phyloP scores from a whole-genome alignment of 2,329 filamentous ascomycete genomes.

The Botryosphaeria dothidea region DNA sequence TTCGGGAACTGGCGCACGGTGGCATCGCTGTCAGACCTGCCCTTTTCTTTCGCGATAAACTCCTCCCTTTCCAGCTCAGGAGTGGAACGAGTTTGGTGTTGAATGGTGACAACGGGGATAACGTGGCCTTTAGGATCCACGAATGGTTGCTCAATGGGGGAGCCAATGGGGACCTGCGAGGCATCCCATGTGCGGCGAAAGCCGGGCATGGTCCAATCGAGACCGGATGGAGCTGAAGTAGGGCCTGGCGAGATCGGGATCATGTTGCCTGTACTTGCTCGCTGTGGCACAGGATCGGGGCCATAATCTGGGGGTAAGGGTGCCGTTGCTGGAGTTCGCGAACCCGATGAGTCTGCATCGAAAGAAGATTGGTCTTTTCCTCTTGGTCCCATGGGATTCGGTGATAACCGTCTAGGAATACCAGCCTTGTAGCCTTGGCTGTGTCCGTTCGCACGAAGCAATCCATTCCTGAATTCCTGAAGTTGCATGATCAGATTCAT shows the following conservation, averaged over 20 bases:
- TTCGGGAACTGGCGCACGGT: slow-evolving; percentile 19
- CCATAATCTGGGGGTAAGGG: slow-evolving; percentile 50
- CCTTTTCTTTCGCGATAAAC: slow-evolving; percentile 1
- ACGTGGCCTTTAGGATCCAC: slow-evolving; percentile 40
- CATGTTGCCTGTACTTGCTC: slow-evolving; percentile 46
- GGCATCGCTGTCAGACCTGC: slow-evolving; percentile 15
- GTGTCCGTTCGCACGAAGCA: slow-evolving; percentile 36
- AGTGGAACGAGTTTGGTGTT: slow-evolving; percentile 5
- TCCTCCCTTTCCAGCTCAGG: slow-evolving; percentile 1
- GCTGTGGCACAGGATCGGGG: slow-evolving; percentile 50
- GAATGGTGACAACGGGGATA: slow-evolving; percentile 33
- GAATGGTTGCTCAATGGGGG: slow-evolving; percentile 28
- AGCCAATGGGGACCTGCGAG: slow-evolving; percentile 26
- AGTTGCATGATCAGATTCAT: slow-evolving; percentile 91
- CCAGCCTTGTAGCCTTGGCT: slow-evolving; percentile 32
- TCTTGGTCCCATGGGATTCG: slow-evolving; percentile 27
- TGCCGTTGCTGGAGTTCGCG: slow-evolving; percentile 39
- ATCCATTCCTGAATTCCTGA: slow-evolving; percentile 69
- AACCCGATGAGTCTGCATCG: slow-evolving; percentile 33
- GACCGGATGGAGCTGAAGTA: slow-evolving; percentile 39
- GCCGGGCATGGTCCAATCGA: slow-evolving; percentile 32
- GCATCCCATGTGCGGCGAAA: slow-evolving; percentile 44
- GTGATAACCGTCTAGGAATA: slow-evolving; percentile 24
- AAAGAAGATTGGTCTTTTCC: slow-evolving; percentile 32
- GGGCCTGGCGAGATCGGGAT: slow-evolving; percentile 45